Conservation (phyloP, 2,329 filamentous ascomycete species). For the Colletotrichum orbiculare region DNA sequence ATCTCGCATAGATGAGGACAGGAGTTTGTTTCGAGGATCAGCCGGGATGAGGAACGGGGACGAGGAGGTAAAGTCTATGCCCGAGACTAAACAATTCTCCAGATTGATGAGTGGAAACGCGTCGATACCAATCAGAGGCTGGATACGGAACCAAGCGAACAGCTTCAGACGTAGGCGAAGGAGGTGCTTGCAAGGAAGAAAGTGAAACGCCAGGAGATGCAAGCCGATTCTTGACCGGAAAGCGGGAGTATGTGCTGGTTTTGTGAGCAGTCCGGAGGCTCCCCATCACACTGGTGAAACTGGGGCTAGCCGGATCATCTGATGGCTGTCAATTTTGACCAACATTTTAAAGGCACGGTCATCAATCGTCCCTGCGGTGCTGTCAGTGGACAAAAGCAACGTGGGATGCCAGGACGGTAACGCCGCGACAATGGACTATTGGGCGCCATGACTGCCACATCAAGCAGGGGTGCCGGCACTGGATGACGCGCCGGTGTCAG, state of each 20-base stretch:
- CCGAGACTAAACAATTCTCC: conserved; percentile 23
- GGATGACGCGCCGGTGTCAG: conserved; percentile 28
- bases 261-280: conserved; percentile 33
- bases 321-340: conserved; percentile 31
- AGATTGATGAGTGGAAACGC: conserved; percentile 19
- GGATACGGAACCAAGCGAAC: conserved; percentile 14
- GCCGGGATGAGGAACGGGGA: conserved; percentile 18
- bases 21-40: conserved; percentile 29
- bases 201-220: conserved; percentile 29
- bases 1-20: conserved; percentile 33
- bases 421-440: conserved; percentile 35
- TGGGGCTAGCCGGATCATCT: conserved; percentile 36
- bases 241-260: conserved; percentile 33
- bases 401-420: conserved; percentile 29
- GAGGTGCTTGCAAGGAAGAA: conserved; percentile 29
- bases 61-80: conserved; percentile 12
- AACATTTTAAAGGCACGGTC: conserved; percentile 23
- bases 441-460: conserved; percentile 34
- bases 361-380: conserved; percentile 33
- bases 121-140: conserved; percentile 21
- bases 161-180: conserved; percentile 1
- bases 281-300: conserved; percentile 34
- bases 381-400: conserved; percentile 35
- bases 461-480: conserved; percentile 30
- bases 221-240: conserved; percentile 15